phyloP scores from a whole-genome alignment of 257 asterid species.

The Prunella vulgaris region DNA sequence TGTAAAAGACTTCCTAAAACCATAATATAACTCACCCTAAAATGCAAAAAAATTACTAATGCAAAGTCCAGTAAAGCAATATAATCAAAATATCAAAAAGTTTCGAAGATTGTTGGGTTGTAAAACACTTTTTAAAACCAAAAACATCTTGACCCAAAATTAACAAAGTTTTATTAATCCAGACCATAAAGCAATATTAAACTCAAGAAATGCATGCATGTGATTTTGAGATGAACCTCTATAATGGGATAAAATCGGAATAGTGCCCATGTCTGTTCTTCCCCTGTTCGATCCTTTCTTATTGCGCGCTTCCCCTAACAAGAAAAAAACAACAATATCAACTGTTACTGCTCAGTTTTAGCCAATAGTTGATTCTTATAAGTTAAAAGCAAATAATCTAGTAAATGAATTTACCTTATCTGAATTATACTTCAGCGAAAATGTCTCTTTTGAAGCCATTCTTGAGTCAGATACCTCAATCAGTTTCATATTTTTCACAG shows the following conservation, averaged over 20 bases:
- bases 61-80: too few relatives aligned
- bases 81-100: too few relatives aligned
- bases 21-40: too few relatives aligned
- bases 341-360: constrained; percentile 29
- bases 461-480: constrained; percentile 51
- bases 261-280: constrained; percentile 74
- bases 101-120: too few relatives aligned
- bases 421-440: constrained; percentile 70
- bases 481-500: constrained; percentile 74
- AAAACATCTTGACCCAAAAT: neutral
- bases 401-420: constrained; percentile 48
- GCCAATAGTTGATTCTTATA: neutral
- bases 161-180: neutral
- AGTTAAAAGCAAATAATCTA: neutral
- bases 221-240: constrained; percentile 53
- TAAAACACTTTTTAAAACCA: neutral
- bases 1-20: neutral
- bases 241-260: constrained; percentile 75
- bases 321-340: constrained; percentile 33
- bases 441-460: constrained; percentile 50
- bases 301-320: constrained; percentile 54
- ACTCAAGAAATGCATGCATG: constrained; percentile 12
- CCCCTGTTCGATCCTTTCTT: constrained; percentile 75
- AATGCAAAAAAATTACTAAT: too few relatives aligned
- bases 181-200: neutral